Percentiles rank a stretch among this genome's conserved stretches.
These are phyloP conservation scores for Aspergillus bombycis DNA, from an alignment of 2,329 filamentous ascomycete species.

Conservation along the genomic window DNA sequence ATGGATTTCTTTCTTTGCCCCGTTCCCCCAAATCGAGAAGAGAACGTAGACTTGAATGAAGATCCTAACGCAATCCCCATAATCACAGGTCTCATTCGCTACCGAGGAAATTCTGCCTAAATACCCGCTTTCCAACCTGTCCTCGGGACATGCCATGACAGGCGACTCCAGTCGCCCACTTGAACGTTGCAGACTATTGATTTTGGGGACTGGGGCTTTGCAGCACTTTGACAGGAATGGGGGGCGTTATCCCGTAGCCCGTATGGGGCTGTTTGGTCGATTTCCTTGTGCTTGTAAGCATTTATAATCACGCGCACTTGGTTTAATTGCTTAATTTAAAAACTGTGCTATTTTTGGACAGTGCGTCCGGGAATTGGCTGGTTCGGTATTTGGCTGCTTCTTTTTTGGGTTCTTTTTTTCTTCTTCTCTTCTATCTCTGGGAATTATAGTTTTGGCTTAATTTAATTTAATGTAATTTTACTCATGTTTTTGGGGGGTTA, in stretches of 20 bases:
- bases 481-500: background rate
- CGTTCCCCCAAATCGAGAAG: background rate
- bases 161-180: background rate
- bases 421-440: background rate
- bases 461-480: background rate
- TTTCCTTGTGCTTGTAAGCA: background rate
- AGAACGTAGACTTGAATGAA: background rate
- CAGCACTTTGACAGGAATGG: background rate
- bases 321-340: slow-evolving; percentile 1
- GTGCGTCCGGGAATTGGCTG: background rate
- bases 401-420: too few relatives aligned
- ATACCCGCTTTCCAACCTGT: background rate
- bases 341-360: slow-evolving; percentile 2
- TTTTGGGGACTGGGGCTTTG: background rate
- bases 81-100: background rate
- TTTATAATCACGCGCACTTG: background rate
- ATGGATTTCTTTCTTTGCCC: background rate
- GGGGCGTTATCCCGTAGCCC: background rate
- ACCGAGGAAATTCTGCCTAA: background rate
- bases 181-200: background rate
- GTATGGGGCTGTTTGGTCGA: background rate
- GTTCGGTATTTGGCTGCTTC: background rate
- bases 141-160: background rate
- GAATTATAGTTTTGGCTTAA: background rate
- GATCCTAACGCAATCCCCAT: background rate